phyloP scores from a whole-genome alignment of 2,329 filamentous ascomycete genomes.

The Talaromyces sp. region DNA sequence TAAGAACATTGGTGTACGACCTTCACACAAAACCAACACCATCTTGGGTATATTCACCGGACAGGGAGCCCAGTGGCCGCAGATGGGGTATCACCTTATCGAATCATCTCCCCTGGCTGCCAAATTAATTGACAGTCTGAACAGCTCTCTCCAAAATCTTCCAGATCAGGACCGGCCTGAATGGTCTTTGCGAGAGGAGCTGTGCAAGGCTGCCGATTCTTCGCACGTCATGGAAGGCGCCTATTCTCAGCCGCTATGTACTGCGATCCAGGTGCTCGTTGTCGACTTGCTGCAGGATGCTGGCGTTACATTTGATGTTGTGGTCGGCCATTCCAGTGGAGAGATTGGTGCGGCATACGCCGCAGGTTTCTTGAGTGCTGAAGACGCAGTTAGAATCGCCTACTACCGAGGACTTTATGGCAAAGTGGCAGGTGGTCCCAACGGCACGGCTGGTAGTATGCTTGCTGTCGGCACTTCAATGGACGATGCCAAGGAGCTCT shows the following conservation, averaged over 20 bases:
- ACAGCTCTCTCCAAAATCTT: slow-evolving; percentile 5
- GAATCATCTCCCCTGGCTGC: not conserved
- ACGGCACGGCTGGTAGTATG: slow-evolving; percentile 30
- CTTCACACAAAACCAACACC: not conserved
- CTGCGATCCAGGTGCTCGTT: slow-evolving; percentile 25
- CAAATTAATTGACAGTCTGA: not conserved
- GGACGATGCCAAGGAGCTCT: slow-evolving; percentile 26
- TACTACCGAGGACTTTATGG: slow-evolving; percentile 39
- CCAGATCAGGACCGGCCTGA: slow-evolving; percentile 19
- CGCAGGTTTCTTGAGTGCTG: slow-evolving; percentile 38
- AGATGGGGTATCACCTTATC: slow-evolving; percentile 27
- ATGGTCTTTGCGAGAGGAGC: slow-evolving; percentile 14
- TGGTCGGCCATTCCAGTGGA: slow-evolving; percentile 49
- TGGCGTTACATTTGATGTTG: slow-evolving; percentile 34
- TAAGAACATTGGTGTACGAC: not conserved
- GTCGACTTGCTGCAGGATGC: slow-evolving; percentile 25
- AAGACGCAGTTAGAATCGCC: slow-evolving; percentile 40
- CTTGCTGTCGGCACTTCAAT: slow-evolving; percentile 30
- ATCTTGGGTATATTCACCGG: slow-evolving; percentile 31
- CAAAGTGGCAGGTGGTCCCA: slow-evolving; percentile 16
- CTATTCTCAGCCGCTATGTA: slow-evolving; percentile 25
- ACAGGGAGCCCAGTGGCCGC: slow-evolving; percentile 34
- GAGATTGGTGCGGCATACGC: slow-evolving; percentile 51
- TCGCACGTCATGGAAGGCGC: slow-evolving; percentile 13
- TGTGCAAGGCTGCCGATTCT: not conserved